Evolutionary conservation across 805 yeast species (phyloP).

Genomic region (Candida stauntonica): DNA sequence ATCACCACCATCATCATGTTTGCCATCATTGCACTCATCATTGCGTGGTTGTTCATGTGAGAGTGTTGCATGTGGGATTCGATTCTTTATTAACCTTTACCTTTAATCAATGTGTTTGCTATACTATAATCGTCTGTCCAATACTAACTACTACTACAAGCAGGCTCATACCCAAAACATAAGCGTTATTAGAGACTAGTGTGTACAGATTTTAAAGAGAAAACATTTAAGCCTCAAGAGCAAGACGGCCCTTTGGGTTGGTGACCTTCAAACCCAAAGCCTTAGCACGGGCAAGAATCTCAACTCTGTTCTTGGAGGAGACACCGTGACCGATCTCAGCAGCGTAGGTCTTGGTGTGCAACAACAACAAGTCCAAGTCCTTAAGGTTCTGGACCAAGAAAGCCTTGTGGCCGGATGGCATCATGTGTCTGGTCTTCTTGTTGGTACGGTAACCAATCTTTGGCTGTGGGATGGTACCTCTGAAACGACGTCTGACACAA

Average conservation of each 20-base stretch:
- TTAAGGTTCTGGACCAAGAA: slow-evolving; percentile 87
- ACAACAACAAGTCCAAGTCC: slow-evolving; percentile 91
- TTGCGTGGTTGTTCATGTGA: slow-evolving; percentile 64
- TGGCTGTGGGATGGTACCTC: slow-evolving; percentile 99
- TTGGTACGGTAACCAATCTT: slow-evolving; percentile 99
- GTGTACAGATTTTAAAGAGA: slow-evolving; percentile 19
- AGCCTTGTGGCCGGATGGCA: slow-evolving; percentile 98
- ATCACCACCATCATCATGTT: slow-evolving; percentile 47
- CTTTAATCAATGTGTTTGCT: background rate
- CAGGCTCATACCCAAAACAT: slow-evolving; percentile 16
- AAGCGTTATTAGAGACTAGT: slow-evolving; percentile 23
- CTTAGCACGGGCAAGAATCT: slow-evolving; percentile 93
- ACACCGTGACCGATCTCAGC: slow-evolving; percentile 99
- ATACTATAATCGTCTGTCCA: background rate
- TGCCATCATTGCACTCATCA: slow-evolving; percentile 50
- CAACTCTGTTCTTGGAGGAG: slow-evolving; percentile 97
- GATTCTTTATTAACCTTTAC: background rate
- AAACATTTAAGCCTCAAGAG: slow-evolving; percentile 82
- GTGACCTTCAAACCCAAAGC: slow-evolving; percentile 98
- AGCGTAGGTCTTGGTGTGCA: slow-evolving; percentile 98
- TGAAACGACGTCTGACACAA: slow-evolving; percentile 99
- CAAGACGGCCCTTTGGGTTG: slow-evolving; percentile 98
- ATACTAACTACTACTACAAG: slow-evolving; percentile 1
- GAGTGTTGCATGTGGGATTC: background rate
- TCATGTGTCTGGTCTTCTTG: slow-evolving; percentile 95